phyloP scores from a whole-genome alignment of 169 alveolate genomes.

The Eimeria sp. region DNA sequence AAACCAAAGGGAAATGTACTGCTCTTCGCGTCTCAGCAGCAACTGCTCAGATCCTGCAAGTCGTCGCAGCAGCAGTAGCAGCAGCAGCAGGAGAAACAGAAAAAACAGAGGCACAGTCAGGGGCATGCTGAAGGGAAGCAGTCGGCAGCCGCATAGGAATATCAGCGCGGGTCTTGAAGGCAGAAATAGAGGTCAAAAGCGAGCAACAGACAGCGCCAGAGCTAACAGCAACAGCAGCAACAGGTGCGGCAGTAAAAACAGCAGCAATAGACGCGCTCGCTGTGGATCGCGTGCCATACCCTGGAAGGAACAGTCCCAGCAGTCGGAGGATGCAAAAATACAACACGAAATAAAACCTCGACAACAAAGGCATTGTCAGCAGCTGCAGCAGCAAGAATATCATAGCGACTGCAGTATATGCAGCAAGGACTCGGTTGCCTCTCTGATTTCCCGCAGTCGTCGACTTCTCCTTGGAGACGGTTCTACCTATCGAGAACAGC shows the following conservation, averaged over 20 bases:
- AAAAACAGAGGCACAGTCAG: slow-evolving; percentile 8
- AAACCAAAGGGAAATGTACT: background rate
- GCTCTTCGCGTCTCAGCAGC: slow-evolving; percentile 13
- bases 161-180: background rate
- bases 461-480: slow-evolving; percentile 17
- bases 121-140: background rate
- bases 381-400: background rate
- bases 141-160: background rate
- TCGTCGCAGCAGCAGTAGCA: background rate
- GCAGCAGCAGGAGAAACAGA: slow-evolving; percentile 13
- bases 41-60: slow-evolving; percentile 29
- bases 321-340: background rate
- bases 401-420: slow-evolving; percentile 14
- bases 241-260: slow-evolving; percentile 15
- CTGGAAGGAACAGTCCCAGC: background rate
- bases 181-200: background rate
- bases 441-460: slow-evolving; percentile 62
- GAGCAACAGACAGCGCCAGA: background rate
- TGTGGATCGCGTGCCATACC: background rate
- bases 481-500: slow-evolving; percentile 11
- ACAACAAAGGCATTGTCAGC: slow-evolving; percentile 6
- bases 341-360: background rate
- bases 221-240: slow-evolving; percentile 16
- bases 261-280: slow-evolving; percentile 9
- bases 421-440: slow-evolving; percentile 54